These are phyloP conservation scores for Diversispora eburnea DNA, from an alignment of 192 early-diverging fungal genomes.

Conservation along the genomic window DNA sequence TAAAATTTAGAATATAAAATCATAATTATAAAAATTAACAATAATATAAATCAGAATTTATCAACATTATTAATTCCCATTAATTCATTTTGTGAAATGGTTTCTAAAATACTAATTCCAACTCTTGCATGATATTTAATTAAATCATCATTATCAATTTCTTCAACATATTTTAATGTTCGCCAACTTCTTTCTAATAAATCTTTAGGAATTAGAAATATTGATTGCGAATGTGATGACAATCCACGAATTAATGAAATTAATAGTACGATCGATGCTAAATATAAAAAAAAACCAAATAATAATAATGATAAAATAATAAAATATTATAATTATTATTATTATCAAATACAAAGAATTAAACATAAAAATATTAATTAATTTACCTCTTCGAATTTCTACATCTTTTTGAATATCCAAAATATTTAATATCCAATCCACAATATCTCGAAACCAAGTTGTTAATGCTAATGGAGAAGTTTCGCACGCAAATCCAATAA, in stretches of 20 bases:
- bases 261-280: slow-evolving; percentile 69
- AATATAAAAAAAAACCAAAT: slow-evolving; percentile 2
- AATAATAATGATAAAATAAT: not conserved
- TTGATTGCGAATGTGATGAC: slow-evolving; percentile 38
- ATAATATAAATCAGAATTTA: too few relatives aligned
- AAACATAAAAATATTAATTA: not conserved
- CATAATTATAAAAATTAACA: too few relatives aligned
- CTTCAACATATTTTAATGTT: slow-evolving; percentile 59
- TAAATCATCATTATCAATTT: slow-evolving; percentile 68
- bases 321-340: not conserved
- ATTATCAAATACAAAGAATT: not conserved
- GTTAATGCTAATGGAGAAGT: slow-evolving; percentile 68
- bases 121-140: slow-evolving; percentile 66
- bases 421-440: slow-evolving; percentile 65
- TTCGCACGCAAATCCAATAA: slow-evolving; percentile 65
- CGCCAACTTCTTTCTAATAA: slow-evolving; percentile 54
- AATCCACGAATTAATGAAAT: slow-evolving; percentile 71
- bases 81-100: not conserved
- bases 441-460: slow-evolving; percentile 60
- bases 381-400: slow-evolving; percentile 61
- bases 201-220: slow-evolving; percentile 56
- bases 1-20: too few relatives aligned
- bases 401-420: slow-evolving; percentile 59
- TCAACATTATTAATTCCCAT: not conserved
- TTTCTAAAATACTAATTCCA: slow-evolving; percentile 43